phyloP scores from a whole-genome alignment of 2,329 filamentous ascomycete genomes.

The Biscogniauxia marginata region DNA sequence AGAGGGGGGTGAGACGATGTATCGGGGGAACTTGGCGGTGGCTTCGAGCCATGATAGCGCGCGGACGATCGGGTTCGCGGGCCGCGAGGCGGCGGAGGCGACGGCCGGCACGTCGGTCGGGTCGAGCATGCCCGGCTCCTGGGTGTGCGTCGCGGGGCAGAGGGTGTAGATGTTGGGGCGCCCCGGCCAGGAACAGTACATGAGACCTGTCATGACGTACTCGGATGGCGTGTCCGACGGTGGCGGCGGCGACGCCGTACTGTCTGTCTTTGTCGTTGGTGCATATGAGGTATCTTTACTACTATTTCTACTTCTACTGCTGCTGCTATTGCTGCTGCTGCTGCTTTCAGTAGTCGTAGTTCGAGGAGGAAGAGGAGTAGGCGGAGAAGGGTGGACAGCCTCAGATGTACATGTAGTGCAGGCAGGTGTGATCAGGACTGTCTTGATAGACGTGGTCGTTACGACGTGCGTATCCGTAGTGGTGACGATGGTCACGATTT shows the following conservation, averaged over 20 bases:
- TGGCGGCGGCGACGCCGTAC: neutral
- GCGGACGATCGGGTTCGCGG: conserved; percentile 13
- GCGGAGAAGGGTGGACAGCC: neutral
- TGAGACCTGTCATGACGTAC: conserved; percentile 13
- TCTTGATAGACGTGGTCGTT: neutral
- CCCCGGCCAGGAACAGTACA: conserved; percentile 21
- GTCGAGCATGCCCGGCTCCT: conserved; percentile 10
- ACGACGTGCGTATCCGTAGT: neutral
- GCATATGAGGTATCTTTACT: too few relatives aligned
- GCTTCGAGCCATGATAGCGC: neutral
- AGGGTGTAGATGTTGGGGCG: conserved; percentile 18
- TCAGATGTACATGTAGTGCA: neutral
- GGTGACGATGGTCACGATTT: neutral
- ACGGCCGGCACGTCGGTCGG: conserved; percentile 1
- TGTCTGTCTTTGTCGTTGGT: too few relatives aligned
- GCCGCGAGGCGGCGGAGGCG: neutral
- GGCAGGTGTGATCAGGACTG: neutral
- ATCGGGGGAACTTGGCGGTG: too few relatives aligned
- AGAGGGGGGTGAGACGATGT: too few relatives aligned
- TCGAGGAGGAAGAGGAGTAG: conserved; percentile 8
- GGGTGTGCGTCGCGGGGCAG: conserved; percentile 5
- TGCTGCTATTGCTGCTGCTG: too few relatives aligned
- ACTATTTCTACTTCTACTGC: too few relatives aligned
- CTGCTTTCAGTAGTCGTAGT: neutral
- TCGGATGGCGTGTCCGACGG: neutral